These are phyloP conservation scores for Gossypium rotundifolium DNA, from an alignment of 345 rosid genomes.

Conservation along the genomic window DNA sequence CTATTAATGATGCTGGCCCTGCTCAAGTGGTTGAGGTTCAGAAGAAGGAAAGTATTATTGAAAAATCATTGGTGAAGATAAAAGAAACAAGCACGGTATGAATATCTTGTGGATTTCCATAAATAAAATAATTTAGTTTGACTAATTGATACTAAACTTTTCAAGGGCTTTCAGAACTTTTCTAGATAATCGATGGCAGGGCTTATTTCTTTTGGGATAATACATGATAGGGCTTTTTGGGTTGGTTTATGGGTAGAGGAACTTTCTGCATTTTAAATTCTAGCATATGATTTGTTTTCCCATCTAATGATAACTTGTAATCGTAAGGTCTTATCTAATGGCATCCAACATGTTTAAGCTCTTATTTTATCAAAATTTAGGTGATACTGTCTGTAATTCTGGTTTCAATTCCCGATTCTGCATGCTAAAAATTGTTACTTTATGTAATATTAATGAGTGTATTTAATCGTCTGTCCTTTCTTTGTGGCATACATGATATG, in stretches of 20 bases:
- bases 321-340: neutral
- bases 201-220: neutral
- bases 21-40: conserved; percentile 39
- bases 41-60: conserved; percentile 66
- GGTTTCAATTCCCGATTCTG: neutral
- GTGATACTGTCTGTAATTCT: neutral
- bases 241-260: neutral
- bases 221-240: neutral
- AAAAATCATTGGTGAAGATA: conserved; percentile 70
- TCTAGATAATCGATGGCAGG: neutral
- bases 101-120: conserved; percentile 11
- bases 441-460: neutral
- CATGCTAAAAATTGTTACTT: neutral
- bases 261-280: neutral
- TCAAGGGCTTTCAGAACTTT: neutral
- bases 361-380: neutral
- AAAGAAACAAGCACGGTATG: conserved; percentile 83
- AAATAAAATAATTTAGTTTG: neutral
- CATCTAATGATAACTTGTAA: neutral
- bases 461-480: neutral
- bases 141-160: neutral
- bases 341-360: neutral
- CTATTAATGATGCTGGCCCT: conserved; percentile 30
- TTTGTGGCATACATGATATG: neutral
- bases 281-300: neutral